Evolutionary conservation across 2,329 filamentous ascomycete genomes (phyloP), one percentile per base, ranked within the genome.

Genomic region (Colletotrichum chrysophilum): DNA sequence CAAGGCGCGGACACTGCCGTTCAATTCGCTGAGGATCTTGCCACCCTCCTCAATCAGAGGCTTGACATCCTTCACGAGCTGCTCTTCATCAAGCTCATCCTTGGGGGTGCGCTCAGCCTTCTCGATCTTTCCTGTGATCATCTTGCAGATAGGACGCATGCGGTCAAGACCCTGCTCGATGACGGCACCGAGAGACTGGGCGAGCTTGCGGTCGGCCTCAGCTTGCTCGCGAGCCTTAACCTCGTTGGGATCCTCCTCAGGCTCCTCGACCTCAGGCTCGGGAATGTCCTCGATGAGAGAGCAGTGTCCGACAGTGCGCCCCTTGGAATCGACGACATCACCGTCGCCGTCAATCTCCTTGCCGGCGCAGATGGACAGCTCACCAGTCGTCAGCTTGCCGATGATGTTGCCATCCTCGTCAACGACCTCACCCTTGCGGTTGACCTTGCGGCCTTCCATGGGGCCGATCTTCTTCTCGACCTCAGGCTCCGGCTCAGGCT

Each of bases 51-150:
- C 96, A 81, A 98, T 95, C 16, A 98, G 89, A 1, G 96, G 96
- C 85, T 94, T 95, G 80, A 98, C 95, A 74, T 96, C 91, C 83
- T 94, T 92, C 81, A 98, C 96, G 7, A 98, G 91, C 79, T 94
- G 91, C 81, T 98, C 95, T 83, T 98, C 96, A 81, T 98, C 95
- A 28, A 96, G 93, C 80, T 98, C 95, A 6, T 97, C 95, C 85
- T 95, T 94, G 58, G 94, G 93, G 32, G 94, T 95, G 78, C 92
- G 91, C 84, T 98, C 95, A 32, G 94, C 95, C 71, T 89, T 89
- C 80, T 98, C 94, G 80, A 98, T 94, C 86, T 93, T 90, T 91
- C 96, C 93, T 6, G 92, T 94, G 84, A 98, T 98, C 87, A 95
- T 91, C 86, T 94, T 95, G 88, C 94, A 94, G 81, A 98, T 92